Conservation (phyloP, 1,284 basidiomycete genomes). For the Laetiporus sulphureus region DNA sequence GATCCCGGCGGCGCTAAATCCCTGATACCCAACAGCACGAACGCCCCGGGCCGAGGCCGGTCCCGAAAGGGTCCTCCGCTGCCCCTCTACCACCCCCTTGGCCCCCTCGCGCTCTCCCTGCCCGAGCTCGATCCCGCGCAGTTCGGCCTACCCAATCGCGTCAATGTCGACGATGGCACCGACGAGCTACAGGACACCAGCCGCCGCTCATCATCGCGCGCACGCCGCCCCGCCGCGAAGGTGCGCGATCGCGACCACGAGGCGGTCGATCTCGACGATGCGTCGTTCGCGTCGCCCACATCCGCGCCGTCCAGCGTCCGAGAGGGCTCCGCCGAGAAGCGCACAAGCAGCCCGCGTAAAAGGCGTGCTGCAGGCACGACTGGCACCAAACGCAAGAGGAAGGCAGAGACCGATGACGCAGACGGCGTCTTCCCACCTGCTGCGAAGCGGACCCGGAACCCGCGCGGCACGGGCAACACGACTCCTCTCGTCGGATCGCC, state of each 20-base stretch:
- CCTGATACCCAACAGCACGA: slow-evolving; percentile 6
- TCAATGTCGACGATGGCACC: slow-evolving; percentile 26
- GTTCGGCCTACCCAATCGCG: slow-evolving; percentile 37
- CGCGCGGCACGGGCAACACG: slow-evolving; percentile 29
- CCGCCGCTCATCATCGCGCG: slow-evolving; percentile 39
- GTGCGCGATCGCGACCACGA: slow-evolving; percentile 39
- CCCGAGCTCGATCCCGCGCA: slow-evolving; percentile 54
- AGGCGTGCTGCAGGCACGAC: slow-evolving; percentile 23
- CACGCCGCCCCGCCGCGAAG: slow-evolving; percentile 46
- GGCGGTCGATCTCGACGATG: slow-evolving; percentile 16
- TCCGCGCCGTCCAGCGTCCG: slow-evolving; percentile 10
- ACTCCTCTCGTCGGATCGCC: slow-evolving; percentile 20
- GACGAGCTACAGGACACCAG: slow-evolving; percentile 29
- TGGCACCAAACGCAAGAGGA: slow-evolving; percentile 48
- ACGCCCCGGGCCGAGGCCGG: too few relatives aligned
- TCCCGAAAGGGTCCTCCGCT: slow-evolving; percentile 40
- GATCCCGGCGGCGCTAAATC: not conserved
- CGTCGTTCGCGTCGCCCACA: slow-evolving; percentile 6
- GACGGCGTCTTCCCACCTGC: slow-evolving; percentile 67
- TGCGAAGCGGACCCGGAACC: slow-evolving; percentile 55
- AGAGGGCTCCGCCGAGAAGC: slow-evolving; percentile 10
- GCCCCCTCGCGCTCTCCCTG: slow-evolving; percentile 56
- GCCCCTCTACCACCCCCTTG: slow-evolving; percentile 65
- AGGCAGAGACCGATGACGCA: slow-evolving; percentile 48
- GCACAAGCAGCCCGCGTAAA: slow-evolving; percentile 29